phyloP scores from a whole-genome alignment of 1,284 basidiomycete species.

The Ganoderma leucocontextum region DNA sequence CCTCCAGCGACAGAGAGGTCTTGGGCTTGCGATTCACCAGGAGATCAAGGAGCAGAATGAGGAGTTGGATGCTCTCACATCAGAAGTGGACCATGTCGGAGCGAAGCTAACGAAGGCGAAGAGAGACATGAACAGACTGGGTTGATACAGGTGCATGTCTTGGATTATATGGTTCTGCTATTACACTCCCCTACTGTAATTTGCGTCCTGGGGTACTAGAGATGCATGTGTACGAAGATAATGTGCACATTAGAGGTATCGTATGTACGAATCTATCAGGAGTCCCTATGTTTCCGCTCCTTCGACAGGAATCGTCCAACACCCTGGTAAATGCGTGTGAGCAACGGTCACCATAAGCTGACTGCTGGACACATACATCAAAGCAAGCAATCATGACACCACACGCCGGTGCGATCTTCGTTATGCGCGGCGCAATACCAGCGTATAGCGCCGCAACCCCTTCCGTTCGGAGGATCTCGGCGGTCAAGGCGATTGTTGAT shows the following conservation, averaged over 20 bases:
- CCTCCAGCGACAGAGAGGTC: conserved; percentile 84
- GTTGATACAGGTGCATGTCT: conserved; percentile 44
- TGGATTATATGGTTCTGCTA: conserved; percentile 15
- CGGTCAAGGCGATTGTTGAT: conserved; percentile 67
- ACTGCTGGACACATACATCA: conserved; percentile 64
- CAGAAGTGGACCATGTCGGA: conserved; percentile 78
- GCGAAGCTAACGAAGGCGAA: conserved; percentile 82
- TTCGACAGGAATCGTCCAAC: conserved; percentile 59
- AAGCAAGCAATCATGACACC: conserved; percentile 98
- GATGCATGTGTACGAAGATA: conserved; percentile 38
- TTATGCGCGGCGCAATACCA: conserved; percentile 88
- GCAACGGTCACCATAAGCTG: background rate
- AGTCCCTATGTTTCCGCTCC: conserved; percentile 31
- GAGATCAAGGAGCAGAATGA: conserved; percentile 91
- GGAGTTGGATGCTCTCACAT: conserved; percentile 81
- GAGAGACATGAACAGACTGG: conserved; percentile 81
- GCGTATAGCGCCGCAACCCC: conserved; percentile 84
- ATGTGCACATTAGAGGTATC: conserved; percentile 31
- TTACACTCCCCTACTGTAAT: conserved; percentile 6
- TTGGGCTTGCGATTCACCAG: conserved; percentile 87
- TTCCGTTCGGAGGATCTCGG: conserved; percentile 81
- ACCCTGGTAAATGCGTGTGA: conserved; percentile 49
- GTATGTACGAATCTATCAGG: conserved; percentile 32
- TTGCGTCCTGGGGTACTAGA: conserved; percentile 10
- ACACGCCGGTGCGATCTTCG: conserved; percentile 98